Conservation (phyloP, 495 filamentous ascomycete species). For the Pyrenula massariospora region DNA sequence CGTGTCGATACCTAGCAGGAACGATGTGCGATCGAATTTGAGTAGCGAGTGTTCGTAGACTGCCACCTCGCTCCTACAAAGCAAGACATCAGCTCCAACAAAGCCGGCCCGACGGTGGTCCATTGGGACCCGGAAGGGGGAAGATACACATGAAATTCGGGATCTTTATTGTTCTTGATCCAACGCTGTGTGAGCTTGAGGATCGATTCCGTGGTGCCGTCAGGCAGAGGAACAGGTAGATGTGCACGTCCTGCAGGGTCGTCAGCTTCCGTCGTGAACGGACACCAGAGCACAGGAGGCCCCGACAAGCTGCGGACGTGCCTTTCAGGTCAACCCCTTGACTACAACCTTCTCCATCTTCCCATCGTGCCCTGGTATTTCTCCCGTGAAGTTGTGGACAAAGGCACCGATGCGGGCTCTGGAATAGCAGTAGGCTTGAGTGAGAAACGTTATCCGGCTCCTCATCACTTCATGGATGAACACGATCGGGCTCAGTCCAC, state of each 20-base stretch:
- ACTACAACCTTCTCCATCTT: background rate
- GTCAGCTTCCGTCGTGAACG: background rate
- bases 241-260: slow-evolving; percentile 1
- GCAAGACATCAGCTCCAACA: too few species aligned
- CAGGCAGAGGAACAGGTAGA: slow-evolving; percentile 1
- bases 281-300: background rate
- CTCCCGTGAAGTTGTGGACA: background rate
- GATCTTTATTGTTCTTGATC: background rate
- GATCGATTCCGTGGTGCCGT: background rate
- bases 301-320: background rate
- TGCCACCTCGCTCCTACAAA: background rate
- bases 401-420: background rate
- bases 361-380: background rate
- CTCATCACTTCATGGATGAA: background rate
- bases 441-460: slow-evolving; percentile 1
- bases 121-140: background rate
- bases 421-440: background rate
- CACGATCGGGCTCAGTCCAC: background rate
- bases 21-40: background rate
- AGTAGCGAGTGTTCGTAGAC: background rate
- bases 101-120: too few species aligned
- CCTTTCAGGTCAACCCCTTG: background rate
- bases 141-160: background rate
- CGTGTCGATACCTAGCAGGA: background rate
- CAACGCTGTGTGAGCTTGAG: slow-evolving; percentile 1